Conservation (phyloP, 345 rosid genomes). For the Citrus mangshanensis region DNA sequence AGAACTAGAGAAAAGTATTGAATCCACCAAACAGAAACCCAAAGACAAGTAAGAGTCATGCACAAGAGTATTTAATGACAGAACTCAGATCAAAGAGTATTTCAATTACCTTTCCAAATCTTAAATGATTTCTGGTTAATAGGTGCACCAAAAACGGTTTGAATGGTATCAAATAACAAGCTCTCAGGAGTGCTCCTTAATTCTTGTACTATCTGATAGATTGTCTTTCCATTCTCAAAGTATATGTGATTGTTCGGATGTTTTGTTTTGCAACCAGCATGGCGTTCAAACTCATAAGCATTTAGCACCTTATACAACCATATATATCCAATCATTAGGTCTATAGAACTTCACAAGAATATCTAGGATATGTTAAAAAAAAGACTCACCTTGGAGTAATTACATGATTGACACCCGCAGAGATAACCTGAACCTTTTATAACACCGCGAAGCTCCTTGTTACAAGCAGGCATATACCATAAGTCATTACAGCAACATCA, state of each 20-base stretch:
- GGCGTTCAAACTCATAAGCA: constrained; percentile 88
- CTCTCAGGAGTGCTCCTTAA: constrained; percentile 72
- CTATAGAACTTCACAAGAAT: not conserved
- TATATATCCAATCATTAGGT: constrained; percentile 6
- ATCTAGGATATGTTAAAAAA: constrained; percentile 3
- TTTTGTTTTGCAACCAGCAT: constrained; percentile 89
- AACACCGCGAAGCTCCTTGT: constrained; percentile 73
- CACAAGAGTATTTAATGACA: no score
- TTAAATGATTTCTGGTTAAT: constrained; percentile 89
- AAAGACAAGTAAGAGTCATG: not conserved
- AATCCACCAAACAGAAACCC: not conserved
- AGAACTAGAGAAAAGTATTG: not conserved
- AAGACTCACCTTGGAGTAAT: constrained; percentile 64
- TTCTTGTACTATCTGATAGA: constrained; percentile 93
- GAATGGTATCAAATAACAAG: constrained; percentile 71
- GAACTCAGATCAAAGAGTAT: not conserved
- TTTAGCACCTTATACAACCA: constrained; percentile 58
- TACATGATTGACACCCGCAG: constrained; percentile 82
- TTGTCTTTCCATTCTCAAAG: constrained; percentile 94
- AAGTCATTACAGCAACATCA: constrained; percentile 16
- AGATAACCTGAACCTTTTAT: constrained; percentile 92
- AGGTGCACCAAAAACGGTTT: constrained; percentile 78
- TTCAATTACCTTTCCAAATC: constrained; percentile 74
- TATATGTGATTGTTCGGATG: constrained; percentile 95
- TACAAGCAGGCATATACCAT: constrained; percentile 20